A percentile compares a stretch with the other conserved stretches of the same genome.
phyloP scores from a whole-genome alignment of 306 rosid species.

The Adenanthera pavonina region DNA sequence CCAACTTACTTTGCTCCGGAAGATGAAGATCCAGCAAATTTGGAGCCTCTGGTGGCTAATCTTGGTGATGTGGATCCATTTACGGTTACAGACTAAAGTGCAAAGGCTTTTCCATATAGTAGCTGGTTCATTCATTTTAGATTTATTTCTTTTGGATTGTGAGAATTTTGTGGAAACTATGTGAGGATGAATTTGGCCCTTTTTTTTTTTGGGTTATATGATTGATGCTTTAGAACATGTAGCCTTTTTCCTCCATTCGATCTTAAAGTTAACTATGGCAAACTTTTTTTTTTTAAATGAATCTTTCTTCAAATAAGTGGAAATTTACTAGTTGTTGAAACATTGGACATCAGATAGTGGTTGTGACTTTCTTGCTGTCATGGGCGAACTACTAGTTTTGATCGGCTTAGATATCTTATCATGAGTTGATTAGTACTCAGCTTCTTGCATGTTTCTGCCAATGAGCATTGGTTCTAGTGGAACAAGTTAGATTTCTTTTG shows the following conservation, averaged over 20 bases:
- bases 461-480: too few relatives aligned
- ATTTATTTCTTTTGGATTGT: slow-evolving; percentile 4
- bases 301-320: neutral
- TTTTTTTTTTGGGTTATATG: neutral
- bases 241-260: neutral
- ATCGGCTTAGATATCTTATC: too few relatives aligned
- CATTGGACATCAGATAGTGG: neutral
- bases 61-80: slow-evolving; percentile 95
- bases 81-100: slow-evolving; percentile 69
- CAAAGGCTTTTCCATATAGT: slow-evolving; percentile 2
- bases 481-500: too few relatives aligned
- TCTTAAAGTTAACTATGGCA: neutral
- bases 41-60: slow-evolving; percentile 80
- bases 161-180: neutral
- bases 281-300: neutral
- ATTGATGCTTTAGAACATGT: neutral
- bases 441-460: too few relatives aligned
- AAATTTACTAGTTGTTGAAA: neutral
- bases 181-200: neutral
- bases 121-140: slow-evolving; percentile 31
- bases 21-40: slow-evolving; percentile 57
- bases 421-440: too few relatives aligned
- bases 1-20: slow-evolving; percentile 80
- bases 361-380: neutral
- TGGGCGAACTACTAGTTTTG: too few relatives aligned